Conservation (phyloP, 2,329 filamentous ascomycete genomes). For the Tolypocladium amazonense region DNA sequence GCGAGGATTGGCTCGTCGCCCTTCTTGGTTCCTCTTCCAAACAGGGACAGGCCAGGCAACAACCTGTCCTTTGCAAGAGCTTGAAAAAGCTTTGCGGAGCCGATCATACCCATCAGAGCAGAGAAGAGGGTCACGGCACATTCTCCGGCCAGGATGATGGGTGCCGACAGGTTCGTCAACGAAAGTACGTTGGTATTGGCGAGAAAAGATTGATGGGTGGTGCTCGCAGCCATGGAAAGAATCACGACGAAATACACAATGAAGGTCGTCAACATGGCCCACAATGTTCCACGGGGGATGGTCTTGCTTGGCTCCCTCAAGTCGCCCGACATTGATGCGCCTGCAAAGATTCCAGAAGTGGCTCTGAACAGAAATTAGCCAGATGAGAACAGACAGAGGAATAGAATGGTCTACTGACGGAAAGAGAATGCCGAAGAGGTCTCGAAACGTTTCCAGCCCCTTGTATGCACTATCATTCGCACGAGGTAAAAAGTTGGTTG, state of each 20-base stretch:
- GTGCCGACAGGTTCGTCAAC: conserved; percentile 64
- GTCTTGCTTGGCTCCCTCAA: conserved; percentile 71
- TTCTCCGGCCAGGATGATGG: conserved; percentile 69
- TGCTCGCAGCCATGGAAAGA: conserved; percentile 65
- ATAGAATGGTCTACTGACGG: conserved; percentile 29
- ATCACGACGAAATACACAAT: conserved; percentile 67
- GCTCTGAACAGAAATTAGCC: conserved; percentile 18
- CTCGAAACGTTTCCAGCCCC: conserved; percentile 61
- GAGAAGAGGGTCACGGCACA: conserved; percentile 78
- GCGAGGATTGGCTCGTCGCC: conserved; percentile 68
- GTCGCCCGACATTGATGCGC: conserved; percentile 86
- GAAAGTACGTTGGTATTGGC: conserved; percentile 71
- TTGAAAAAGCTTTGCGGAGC: conserved; percentile 74
- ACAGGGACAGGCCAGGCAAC: conserved; percentile 63
- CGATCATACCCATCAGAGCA: conserved; percentile 77
- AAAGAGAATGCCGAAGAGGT: conserved; percentile 79
- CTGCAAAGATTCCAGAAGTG: conserved; percentile 50
- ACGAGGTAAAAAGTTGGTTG: conserved; percentile 65
- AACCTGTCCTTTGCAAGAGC: conserved; percentile 71
- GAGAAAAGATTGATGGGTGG: conserved; percentile 64
- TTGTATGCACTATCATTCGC: conserved; percentile 50
- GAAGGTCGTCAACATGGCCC: conserved; percentile 67
- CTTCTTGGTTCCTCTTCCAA: conserved; percentile 61
- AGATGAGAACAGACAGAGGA: conserved; percentile 11
- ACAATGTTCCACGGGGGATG: conserved; percentile 76